Conservation (phyloP, 1,284 basidiomycete genomes). For the Ustilago lituana region DNA sequence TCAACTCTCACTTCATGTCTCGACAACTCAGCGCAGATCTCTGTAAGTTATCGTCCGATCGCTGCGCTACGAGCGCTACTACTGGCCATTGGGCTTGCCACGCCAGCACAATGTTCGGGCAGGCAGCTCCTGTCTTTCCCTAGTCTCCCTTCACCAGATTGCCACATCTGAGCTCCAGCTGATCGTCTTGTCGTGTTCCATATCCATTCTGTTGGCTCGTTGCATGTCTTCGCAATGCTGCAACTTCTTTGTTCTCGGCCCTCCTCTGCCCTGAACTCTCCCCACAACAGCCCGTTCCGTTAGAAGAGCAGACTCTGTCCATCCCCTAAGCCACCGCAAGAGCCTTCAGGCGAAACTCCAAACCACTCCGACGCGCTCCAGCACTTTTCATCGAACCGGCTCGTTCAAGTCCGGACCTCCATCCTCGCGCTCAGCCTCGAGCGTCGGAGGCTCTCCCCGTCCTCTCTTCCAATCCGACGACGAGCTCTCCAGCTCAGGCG, state of each 20-base stretch:
- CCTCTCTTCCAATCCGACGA: constrained; percentile 42
- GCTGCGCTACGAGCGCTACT: neutral
- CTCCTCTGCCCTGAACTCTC: neutral
- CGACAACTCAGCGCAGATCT: constrained; percentile 38
- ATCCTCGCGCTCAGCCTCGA: constrained; percentile 38
- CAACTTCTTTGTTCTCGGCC: too few relatives aligned
- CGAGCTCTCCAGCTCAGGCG: constrained; percentile 35
- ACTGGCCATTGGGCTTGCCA: too few relatives aligned
- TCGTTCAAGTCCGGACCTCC: constrained; percentile 33
- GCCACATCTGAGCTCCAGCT: neutral
- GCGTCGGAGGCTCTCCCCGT: constrained; percentile 42
- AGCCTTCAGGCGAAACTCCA: constrained; percentile 44
- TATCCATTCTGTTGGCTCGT: neutral
- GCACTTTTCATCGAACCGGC: constrained; percentile 29
- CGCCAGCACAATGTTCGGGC: too few relatives aligned
- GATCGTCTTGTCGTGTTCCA: neutral
- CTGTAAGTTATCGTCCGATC: constrained; percentile 33
- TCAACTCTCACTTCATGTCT: constrained; percentile 38
- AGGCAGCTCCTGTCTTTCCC: too few relatives aligned
- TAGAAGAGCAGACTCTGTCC: constrained; percentile 30
- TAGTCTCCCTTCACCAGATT: too few relatives aligned
- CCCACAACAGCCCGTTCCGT: constrained; percentile 29
- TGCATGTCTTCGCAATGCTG: too few relatives aligned
- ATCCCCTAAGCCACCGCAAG: constrained; percentile 34
- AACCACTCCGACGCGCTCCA: constrained; percentile 22